Conservation (phyloP, 208 protist genomes). For the Leishmania mexicana region DNA sequence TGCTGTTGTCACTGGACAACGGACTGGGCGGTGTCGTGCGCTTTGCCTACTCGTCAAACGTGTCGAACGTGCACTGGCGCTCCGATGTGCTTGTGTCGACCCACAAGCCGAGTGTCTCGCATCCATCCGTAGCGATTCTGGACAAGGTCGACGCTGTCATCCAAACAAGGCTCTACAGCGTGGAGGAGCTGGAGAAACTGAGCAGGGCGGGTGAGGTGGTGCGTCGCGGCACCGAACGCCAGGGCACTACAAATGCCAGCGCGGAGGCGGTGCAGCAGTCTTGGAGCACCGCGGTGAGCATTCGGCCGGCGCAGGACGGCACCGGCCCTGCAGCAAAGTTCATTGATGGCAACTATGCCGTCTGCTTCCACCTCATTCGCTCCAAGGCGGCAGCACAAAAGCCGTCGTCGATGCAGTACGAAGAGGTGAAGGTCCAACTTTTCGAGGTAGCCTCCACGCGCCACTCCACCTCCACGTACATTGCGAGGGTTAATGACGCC, state of each 20-base stretch:
- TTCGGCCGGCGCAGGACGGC: conserved; percentile 7
- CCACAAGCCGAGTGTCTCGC: conserved; percentile 28
- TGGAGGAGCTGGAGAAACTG: conserved; percentile 19
- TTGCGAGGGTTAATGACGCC: conserved; percentile 14
- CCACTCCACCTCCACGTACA: conserved; percentile 27
- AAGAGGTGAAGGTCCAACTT: conserved; percentile 36
- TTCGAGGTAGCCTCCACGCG: conserved; percentile 33
- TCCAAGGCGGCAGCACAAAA: not conserved
- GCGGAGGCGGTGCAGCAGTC: conserved; percentile 5
- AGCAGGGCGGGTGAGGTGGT: conserved; percentile 6
- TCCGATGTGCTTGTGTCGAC: conserved; percentile 33
- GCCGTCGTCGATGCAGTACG: not conserved
- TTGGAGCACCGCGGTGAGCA: conserved; percentile 10
- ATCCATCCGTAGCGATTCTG: conserved; percentile 17
- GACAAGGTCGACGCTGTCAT: conserved; percentile 24
- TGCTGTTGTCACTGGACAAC: conserved; percentile 18
- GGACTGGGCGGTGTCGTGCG: conserved; percentile 33
- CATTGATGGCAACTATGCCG: conserved; percentile 40
- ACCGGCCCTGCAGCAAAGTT: conserved; percentile 3
- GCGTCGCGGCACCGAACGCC: conserved; percentile 9
- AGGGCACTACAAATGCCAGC: not conserved
- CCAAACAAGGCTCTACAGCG: conserved; percentile 15
- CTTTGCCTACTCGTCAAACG: conserved; percentile 46
- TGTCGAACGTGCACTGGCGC: conserved; percentile 27
- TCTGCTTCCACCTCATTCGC: conserved; percentile 48